phyloP scores from a whole-genome alignment of 306 rosid genomes.

The Elaeagnus macrophylla region DNA sequence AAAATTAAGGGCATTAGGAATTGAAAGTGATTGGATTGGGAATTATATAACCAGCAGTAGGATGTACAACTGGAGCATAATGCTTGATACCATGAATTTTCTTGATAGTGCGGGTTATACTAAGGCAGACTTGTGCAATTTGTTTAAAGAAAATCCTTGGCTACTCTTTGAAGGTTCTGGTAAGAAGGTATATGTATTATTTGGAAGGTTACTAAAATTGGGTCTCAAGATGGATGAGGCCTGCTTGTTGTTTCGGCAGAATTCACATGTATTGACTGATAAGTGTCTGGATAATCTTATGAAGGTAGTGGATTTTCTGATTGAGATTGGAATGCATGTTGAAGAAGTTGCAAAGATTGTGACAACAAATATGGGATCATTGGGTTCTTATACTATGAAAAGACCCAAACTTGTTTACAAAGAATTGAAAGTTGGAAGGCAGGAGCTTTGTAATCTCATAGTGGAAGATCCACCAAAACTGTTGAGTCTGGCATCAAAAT shows the following conservation, averaged over 20 bases:
- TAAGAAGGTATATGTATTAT: conserved; percentile 37
- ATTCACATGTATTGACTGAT: conserved; percentile 37
- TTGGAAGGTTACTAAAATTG: conserved; percentile 38
- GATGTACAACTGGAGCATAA: conserved; percentile 49
- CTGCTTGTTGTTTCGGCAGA: conserved; percentile 34
- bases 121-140: conserved; percentile 33
- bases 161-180: conserved; percentile 57
- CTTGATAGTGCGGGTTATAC: conserved; percentile 44
- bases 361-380: conserved; percentile 32
- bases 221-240: conserved; percentile 41
- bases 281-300: conserved; percentile 35
- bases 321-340: conserved; percentile 42
- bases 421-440: conserved; percentile 42
- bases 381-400: conserved; percentile 38
- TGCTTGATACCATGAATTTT: conserved; percentile 49
- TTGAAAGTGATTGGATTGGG: conserved; percentile 53
- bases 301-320: conserved; percentile 41
- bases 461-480: conserved; percentile 50
- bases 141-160: conserved; percentile 44
- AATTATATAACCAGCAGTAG: conserved; percentile 31
- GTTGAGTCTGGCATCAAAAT: conserved; percentile 41
- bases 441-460: conserved; percentile 37
- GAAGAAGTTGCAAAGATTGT: conserved; percentile 41
- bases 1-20: conserved; percentile 40
- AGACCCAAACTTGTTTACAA: conserved; percentile 46